Conservation (phyloP, 768 basidiomycete species). For the Tricholoma flavovirens region DNA sequence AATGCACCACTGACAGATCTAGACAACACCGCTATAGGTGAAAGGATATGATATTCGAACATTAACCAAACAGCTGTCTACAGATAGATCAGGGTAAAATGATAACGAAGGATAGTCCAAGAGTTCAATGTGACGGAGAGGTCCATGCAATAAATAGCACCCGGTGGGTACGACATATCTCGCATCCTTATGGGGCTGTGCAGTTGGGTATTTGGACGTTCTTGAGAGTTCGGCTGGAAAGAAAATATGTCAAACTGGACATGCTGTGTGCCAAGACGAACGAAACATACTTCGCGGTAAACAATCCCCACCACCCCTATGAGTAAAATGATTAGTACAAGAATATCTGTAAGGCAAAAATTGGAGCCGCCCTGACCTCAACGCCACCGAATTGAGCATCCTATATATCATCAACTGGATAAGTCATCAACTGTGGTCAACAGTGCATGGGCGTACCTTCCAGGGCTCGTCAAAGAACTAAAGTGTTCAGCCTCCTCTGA, state of each 20-base stretch:
- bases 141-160: neutral
- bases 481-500: conserved; percentile 7
- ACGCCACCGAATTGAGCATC: conserved; percentile 72
- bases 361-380: conserved; percentile 26
- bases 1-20: no score
- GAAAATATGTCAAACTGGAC: neutral
- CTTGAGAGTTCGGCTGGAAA: conserved; percentile 62
- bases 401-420: conserved; percentile 23
- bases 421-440: conserved; percentile 1
- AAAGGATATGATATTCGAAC: neutral
- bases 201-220: conserved; percentile 64
- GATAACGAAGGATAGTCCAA: neutral
- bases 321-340: conserved; percentile 1
- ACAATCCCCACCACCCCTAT: conserved; percentile 45
- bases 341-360: neutral
- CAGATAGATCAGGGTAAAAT: neutral
- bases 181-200: conserved; percentile 26
- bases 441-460: conserved; percentile 47
- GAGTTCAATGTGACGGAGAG: neutral
- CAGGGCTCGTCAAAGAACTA: conserved; percentile 76
- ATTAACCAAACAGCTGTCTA: neutral
- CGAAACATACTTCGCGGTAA: conserved; percentile 34
- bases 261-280: neutral
- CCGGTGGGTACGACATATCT: neutral
- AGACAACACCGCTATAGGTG: neutral